Conservation (phyloP, 306 rosid species). For the Abrus pulchellus region DNA sequence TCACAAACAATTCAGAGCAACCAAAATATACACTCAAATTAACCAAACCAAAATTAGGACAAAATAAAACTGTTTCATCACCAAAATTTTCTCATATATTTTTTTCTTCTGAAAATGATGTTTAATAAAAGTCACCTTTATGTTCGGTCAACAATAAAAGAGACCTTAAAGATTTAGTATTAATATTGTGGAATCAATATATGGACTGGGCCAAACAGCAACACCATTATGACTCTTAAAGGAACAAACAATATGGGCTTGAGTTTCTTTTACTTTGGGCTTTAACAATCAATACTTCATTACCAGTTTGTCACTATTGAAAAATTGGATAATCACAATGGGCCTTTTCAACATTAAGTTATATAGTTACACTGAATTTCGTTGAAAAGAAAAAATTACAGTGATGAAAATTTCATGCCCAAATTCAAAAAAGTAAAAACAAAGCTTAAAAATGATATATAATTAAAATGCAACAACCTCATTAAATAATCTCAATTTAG, state of each 20-base stretch:
- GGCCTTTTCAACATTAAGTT: neutral
- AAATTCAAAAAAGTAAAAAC: too few species aligned
- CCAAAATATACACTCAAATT: neutral
- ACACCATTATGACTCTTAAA: neutral
- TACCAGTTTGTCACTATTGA: neutral
- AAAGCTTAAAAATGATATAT: too few species aligned
- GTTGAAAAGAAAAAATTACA: too few species aligned
- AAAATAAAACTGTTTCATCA: neutral
- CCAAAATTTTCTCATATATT: neutral
- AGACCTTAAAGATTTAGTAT: neutral
- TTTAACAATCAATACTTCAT: neutral
- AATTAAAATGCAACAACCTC: neutral
- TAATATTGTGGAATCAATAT: neutral
- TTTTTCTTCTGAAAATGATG: neutral
- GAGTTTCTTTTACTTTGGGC: too few species aligned
- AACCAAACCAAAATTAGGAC: neutral
- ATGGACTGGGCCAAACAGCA: neutral
- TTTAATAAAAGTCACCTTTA: neutral
- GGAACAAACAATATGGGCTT: too few species aligned
- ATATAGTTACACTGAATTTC: neutral
- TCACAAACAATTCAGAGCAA: neutral
- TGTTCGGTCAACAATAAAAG: neutral
- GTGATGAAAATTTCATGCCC: too few species aligned
- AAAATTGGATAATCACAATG: neutral
- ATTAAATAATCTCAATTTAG: neutral